A percentile compares a stretch with the other conserved stretches of the same genome.
Evolutionary conservation across 495 filamentous ascomycete species (phyloP).

Genomic region (Penicillium egyptiacum): DNA sequence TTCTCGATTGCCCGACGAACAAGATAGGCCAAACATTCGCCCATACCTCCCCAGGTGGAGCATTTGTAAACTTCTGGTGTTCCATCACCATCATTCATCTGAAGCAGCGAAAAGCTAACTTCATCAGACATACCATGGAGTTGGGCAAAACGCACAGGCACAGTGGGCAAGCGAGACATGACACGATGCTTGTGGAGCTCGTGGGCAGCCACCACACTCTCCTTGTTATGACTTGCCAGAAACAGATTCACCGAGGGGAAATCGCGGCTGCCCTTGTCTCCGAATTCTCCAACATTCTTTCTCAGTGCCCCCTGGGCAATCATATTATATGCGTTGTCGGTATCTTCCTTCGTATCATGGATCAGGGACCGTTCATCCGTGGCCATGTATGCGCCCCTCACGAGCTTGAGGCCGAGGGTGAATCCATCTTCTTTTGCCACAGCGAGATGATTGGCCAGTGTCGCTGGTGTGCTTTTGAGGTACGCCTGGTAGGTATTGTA

Average conservation of each 20-base stretch:
- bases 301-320: slow-evolving; percentile 49
- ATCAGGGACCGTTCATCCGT: slow-evolving; percentile 72
- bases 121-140: slow-evolving; percentile 94
- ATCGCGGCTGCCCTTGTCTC: slow-evolving; percentile 34
- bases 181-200: slow-evolving; percentile 35
- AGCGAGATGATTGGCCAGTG: slow-evolving; percentile 62
- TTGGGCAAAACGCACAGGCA: slow-evolving; percentile 54
- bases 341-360: slow-evolving; percentile 75
- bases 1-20: slow-evolving; percentile 87
- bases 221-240: slow-evolving; percentile 46
- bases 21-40: slow-evolving; percentile 86
- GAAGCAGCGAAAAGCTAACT: slow-evolving; percentile 72
- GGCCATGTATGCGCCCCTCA: slow-evolving; percentile 84
- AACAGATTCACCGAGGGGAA: slow-evolving; percentile 43
- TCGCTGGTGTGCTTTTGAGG: slow-evolving; percentile 62
- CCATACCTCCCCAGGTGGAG: slow-evolving; percentile 79
- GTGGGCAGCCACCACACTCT: slow-evolving; percentile 35
- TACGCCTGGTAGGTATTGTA: slow-evolving; percentile 84
- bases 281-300: slow-evolving; percentile 42
- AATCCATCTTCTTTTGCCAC: slow-evolving; percentile 63
- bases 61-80: slow-evolving; percentile 74
- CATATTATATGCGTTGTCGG: slow-evolving; percentile 58
- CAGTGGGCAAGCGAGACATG: slow-evolving; percentile 31
- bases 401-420: slow-evolving; percentile 80
- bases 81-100: slow-evolving; percentile 40